These are phyloP conservation scores for Nissolia schottii DNA, from an alignment of 306 rosid species.

Conservation along the genomic window DNA sequence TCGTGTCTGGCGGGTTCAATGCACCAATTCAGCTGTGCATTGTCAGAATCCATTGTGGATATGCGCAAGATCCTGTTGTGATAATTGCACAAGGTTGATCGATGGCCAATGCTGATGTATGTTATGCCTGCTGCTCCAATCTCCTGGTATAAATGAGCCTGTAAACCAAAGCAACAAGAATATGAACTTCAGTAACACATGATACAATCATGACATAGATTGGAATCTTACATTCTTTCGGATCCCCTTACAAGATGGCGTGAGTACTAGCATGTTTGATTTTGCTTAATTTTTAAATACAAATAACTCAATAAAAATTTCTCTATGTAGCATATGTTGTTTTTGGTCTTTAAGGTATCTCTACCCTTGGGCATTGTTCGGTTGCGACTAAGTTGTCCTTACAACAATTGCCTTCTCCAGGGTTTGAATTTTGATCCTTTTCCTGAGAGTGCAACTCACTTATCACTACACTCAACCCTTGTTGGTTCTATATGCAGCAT, in stretches of 20 bases:
- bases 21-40: slow-evolving; percentile 53
- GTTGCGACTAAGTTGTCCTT: too few species aligned
- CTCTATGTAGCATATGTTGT: neutral
- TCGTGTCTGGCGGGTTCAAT: slow-evolving; percentile 37
- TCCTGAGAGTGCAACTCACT: too few species aligned
- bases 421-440: too few species aligned
- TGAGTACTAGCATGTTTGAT: neutral
- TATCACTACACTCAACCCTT: too few species aligned
- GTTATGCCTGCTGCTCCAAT: slow-evolving; percentile 74
- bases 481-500: neutral
- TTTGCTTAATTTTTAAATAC: neutral
- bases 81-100: slow-evolving; percentile 53
- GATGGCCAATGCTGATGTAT: slow-evolving; percentile 79
- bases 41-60: slow-evolving; percentile 37
- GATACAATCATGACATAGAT: neutral
- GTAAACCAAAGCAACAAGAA: slow-evolving; percentile 33
- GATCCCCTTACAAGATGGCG: neutral
- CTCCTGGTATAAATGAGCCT: slow-evolving; percentile 71
- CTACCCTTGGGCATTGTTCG: too few species aligned
- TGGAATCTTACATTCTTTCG: neutral
- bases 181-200: slow-evolving; percentile 1
- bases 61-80: slow-evolving; percentile 57
- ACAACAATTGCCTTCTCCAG: too few species aligned
- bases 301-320: neutral
- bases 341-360: too few species aligned